Evolutionary conservation across 2,329 filamentous ascomycete species (phyloP).

Genomic region (Penicillium concentricum): DNA sequence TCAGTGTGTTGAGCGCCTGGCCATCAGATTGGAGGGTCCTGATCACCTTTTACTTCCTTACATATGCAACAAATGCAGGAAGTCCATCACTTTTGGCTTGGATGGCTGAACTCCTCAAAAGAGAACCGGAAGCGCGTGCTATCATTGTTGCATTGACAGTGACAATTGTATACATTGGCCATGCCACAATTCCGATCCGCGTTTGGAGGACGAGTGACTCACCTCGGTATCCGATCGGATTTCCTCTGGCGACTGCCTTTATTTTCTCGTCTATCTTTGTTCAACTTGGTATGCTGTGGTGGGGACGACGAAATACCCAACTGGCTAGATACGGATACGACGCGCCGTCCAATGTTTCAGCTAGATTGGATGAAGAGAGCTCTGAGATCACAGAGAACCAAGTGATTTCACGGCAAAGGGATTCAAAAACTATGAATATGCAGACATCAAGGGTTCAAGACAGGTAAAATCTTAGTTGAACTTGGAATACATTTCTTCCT

Average conservation of each 20-base stretch:
- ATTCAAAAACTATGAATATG: not conserved
- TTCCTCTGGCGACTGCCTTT: constrained; percentile 19
- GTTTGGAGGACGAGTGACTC: constrained; percentile 20
- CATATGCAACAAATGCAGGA: constrained; percentile 17
- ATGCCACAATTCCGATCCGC: constrained; percentile 22
- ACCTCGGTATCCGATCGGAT: constrained; percentile 19
- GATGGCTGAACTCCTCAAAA: constrained; percentile 17
- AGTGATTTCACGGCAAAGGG: not conserved
- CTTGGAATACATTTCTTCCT: too few species aligned
- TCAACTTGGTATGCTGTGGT: constrained; percentile 8
- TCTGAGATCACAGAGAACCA: not conserved
- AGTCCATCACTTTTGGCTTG: constrained; percentile 17
- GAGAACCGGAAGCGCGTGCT: constrained; percentile 18
- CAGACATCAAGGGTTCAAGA: not conserved
- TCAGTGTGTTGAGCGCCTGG: constrained; percentile 5
- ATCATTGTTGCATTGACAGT: constrained; percentile 19
- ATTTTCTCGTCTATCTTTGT: constrained; percentile 4
- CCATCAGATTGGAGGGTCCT: constrained; percentile 9
- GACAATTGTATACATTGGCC: constrained; percentile 20
- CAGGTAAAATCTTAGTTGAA: too few species aligned
- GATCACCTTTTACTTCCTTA: constrained; percentile 21
- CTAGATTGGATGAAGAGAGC: not conserved
- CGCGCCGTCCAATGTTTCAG: not conserved
- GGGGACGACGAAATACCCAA: constrained; percentile 1
- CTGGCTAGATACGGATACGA: not conserved